phyloP scores from a whole-genome alignment of 2,329 filamentous ascomycete genomes.

The Stagonosporopsis tanaceti region DNA sequence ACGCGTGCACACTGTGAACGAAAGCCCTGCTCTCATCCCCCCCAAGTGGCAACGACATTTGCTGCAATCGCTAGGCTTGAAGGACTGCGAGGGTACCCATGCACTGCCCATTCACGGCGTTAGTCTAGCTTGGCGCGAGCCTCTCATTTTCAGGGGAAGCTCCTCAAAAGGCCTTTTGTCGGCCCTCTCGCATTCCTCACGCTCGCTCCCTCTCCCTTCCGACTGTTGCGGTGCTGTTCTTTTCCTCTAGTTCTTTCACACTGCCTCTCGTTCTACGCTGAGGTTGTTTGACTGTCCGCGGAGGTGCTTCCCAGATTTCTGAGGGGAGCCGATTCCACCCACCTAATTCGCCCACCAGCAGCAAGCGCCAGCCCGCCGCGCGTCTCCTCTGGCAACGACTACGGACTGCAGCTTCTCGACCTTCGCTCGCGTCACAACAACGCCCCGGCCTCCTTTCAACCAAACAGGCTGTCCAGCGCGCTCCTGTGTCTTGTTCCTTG shows the following conservation, averaged over 20 bases:
- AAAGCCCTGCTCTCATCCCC: constrained; percentile 1
- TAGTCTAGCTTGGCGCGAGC: constrained; percentile 37
- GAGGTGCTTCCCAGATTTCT: constrained; percentile 20
- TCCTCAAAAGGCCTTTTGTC: constrained; percentile 42
- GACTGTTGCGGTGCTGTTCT: constrained; percentile 19
- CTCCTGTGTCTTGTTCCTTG: not conserved
- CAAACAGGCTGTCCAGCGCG: constrained; percentile 6
- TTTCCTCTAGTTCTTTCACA: constrained; percentile 30
- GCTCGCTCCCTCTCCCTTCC: constrained; percentile 42
- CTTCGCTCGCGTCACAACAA: constrained; percentile 39
- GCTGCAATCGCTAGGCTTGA: constrained; percentile 24
- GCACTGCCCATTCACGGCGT: constrained; percentile 31
- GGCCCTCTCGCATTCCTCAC: constrained; percentile 42
- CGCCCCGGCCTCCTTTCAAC: constrained; percentile 18
- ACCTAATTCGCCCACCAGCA: constrained; percentile 24
- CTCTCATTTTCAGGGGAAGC: constrained; percentile 44
- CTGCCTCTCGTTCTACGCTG: constrained; percentile 44
- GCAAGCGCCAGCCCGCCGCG: constrained; percentile 44
- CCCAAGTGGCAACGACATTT: constrained; percentile 31
- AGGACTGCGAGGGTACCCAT: constrained; percentile 37
- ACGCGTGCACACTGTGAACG: constrained; percentile 6
- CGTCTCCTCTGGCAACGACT: constrained; percentile 44
- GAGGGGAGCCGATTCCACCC: constrained; percentile 37
- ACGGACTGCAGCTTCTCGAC: constrained; percentile 36
- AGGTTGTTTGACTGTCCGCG: constrained; percentile 25